Evolutionary conservation across 805 yeast genomes (phyloP).

Genomic region (Komagataella ulmi): DNA sequence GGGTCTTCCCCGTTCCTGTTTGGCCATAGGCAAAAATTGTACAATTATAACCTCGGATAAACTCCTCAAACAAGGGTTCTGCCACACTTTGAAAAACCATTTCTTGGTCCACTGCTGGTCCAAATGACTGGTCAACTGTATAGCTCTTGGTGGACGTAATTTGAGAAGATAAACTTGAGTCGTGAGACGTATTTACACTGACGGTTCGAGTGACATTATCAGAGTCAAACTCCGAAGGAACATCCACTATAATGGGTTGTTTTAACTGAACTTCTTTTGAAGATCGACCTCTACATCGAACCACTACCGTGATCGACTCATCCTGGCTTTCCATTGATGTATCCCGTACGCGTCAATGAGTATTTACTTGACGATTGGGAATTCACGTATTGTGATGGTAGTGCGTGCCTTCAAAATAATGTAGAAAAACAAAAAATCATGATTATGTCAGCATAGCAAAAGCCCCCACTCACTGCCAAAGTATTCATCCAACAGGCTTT

Average conservation of each 20-base stretch:
- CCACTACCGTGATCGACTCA: slow-evolving; percentile 34
- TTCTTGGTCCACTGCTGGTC: slow-evolving; percentile 37
- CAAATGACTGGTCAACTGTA: slow-evolving; percentile 42
- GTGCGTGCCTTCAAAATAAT: background rate
- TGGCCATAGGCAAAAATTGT: slow-evolving; percentile 49
- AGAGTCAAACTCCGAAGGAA: slow-evolving; percentile 20
- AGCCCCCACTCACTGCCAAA: background rate
- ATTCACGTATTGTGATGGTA: background rate
- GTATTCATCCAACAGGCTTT: slow-evolving; percentile 23
- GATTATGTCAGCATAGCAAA: background rate
- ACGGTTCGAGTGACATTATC: slow-evolving; percentile 2
- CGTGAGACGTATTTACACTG: slow-evolving; percentile 12
- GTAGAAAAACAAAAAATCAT: background rate
- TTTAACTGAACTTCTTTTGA: slow-evolving; percentile 27
- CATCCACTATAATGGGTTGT: slow-evolving; percentile 32
- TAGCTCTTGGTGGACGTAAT: slow-evolving; percentile 21
- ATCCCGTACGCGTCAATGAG: background rate
- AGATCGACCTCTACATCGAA: slow-evolving; percentile 40
- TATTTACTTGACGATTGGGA: background rate
- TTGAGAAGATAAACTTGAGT: slow-evolving; percentile 11
- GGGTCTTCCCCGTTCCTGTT: slow-evolving; percentile 50
- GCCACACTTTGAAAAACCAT: slow-evolving; percentile 31
- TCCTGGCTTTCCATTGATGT: slow-evolving; percentile 3
- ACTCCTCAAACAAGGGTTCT: slow-evolving; percentile 31
- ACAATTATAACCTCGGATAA: slow-evolving; percentile 37